Conservation (phyloP, 176 grass and related monocot genomes). For the Ensete glaucum region DNA sequence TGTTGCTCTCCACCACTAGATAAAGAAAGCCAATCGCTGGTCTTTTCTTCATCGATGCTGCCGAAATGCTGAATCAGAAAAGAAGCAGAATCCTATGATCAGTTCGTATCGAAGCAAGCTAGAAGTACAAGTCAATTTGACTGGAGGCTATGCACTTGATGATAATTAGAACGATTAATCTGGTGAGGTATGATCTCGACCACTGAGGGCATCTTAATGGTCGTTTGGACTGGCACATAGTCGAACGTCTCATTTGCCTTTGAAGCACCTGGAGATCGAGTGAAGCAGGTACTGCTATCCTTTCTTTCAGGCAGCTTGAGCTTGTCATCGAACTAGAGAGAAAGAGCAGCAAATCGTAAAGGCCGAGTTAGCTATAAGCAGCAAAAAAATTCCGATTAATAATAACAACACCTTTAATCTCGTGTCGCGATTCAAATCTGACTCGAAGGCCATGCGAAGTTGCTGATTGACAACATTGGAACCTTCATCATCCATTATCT, state of each 20-base stretch:
- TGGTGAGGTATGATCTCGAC: background rate
- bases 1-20: conserved; percentile 16
- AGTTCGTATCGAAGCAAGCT: background rate
- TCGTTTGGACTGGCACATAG: background rate
- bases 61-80: background rate
- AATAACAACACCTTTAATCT: conserved; percentile 2
- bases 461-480: background rate
- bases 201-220: background rate
- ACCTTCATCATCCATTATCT: background rate
- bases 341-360: background rate
- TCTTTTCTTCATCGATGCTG: background rate
- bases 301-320: background rate
- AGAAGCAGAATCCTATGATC: no score
- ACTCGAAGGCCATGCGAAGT: background rate
- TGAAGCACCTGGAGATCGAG: no score
- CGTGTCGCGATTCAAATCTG: background rate
- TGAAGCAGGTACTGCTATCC: background rate
- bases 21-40: background rate
- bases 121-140: background rate
- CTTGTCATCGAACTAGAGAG: conserved; percentile 11
- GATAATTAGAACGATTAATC: background rate
- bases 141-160: background rate
- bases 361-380: background rate
- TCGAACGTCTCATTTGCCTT: background rate
- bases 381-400: background rate